phyloP scores from a whole-genome alignment of 2,329 filamentous ascomycete species.

The Ceratocystis colombiana region DNA sequence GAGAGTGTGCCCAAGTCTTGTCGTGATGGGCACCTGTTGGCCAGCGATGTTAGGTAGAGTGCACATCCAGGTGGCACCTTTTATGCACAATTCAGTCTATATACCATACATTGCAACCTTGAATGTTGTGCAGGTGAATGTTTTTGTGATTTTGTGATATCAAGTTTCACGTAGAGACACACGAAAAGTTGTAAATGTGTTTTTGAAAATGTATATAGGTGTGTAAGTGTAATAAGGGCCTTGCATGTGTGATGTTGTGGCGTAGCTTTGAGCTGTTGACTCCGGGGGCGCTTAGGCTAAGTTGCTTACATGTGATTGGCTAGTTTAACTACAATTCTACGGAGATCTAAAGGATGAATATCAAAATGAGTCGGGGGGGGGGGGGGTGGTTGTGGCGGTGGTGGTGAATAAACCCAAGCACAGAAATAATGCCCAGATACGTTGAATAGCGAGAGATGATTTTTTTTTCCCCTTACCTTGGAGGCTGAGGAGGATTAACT shows the following conservation, averaged over 20 bases:
- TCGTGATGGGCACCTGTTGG: neutral
- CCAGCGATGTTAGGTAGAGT: neutral
- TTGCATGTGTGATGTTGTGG: constrained; percentile 8
- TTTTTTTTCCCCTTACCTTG: too few species aligned
- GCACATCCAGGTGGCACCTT: neutral
- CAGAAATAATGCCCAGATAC: neutral
- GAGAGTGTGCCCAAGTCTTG: constrained; percentile 3
- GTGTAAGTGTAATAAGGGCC: neutral
- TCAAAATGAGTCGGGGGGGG: too few species aligned
- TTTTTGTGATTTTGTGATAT: neutral
- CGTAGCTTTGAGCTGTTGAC: neutral
- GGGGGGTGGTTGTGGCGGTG: too few species aligned
- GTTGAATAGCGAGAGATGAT: too few species aligned
- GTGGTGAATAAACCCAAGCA: neutral
- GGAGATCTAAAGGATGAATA: neutral
- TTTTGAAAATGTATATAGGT: neutral
- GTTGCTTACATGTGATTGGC: constrained; percentile 18
- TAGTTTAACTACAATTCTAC: neutral
- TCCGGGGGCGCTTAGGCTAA: constrained; percentile 5
- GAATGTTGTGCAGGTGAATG: neutral
- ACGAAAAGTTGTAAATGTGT: neutral
- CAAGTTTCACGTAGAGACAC: neutral
- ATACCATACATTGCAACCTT: neutral
- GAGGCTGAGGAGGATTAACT: too few species aligned
- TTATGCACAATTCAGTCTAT: neutral